Evolutionary conservation across 257 asterid species (phyloP).

Genomic region (Petrea volubilis): DNA sequence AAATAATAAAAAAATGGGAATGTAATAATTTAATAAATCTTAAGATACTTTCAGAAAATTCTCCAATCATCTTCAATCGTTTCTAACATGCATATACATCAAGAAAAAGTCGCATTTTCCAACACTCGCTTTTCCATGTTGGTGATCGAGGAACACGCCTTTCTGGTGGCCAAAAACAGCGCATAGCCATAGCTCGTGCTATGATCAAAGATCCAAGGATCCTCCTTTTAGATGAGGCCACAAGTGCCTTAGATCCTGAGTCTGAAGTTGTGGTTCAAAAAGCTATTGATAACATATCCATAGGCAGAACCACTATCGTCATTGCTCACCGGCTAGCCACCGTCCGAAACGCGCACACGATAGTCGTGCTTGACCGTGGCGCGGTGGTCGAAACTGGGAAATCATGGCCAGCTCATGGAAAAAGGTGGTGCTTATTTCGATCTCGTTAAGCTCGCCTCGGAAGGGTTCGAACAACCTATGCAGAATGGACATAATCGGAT

Average conservation of each 20-base stretch:
- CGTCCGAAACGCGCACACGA: constrained; percentile 63
- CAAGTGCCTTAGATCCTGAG: constrained; percentile 81
- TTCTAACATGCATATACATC: neutral
- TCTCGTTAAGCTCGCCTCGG: constrained; percentile 73
- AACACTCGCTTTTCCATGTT: constrained; percentile 43
- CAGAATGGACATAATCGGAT: constrained; percentile 24
- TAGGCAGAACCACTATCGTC: constrained; percentile 63
- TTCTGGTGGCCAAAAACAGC: constrained; percentile 88
- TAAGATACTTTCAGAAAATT: no score
- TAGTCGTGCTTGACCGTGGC: constrained; percentile 68
- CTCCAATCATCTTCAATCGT: neutral
- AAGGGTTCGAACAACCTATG: constrained; percentile 46
- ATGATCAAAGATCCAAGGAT: constrained; percentile 72
- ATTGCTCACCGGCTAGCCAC: constrained; percentile 87
- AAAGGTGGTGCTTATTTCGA: constrained; percentile 58
- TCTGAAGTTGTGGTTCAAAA: constrained; percentile 68
- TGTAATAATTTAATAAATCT: no score
- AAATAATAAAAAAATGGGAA: no score
- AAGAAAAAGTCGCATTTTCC: neutral
- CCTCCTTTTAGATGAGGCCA: constrained; percentile 84
- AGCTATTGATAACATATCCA: constrained; percentile 75
- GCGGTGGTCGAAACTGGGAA: constrained; percentile 67
- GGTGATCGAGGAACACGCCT: constrained; percentile 82
- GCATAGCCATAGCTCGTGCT: constrained; percentile 85
- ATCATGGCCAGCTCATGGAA: constrained; percentile 64